phyloP scores from a whole-genome alignment of 2,329 filamentous ascomycete species.

The Penicillium thymicola region DNA sequence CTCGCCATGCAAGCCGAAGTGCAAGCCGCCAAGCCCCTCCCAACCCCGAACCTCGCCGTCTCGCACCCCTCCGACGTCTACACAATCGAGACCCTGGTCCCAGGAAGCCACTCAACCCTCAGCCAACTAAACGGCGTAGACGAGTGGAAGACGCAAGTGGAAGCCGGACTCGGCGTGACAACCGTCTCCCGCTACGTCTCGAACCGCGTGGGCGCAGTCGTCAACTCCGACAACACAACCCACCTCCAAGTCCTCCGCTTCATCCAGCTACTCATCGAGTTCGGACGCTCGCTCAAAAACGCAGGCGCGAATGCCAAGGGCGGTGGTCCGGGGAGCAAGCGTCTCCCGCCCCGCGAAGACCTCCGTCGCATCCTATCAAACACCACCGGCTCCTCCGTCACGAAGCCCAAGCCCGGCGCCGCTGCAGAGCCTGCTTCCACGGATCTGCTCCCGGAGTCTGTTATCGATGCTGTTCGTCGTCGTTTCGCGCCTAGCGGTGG shows the following conservation, averaged over 20 bases:
- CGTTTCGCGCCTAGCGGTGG: conserved; percentile 41
- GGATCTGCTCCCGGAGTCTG: conserved; percentile 34
- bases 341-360: conserved; percentile 40
- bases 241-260: conserved; percentile 45
- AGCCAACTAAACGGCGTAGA: conserved; percentile 41
- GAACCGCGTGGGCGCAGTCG: conserved; percentile 40
- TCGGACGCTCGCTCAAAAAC: conserved; percentile 36
- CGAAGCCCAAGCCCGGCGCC: conserved; percentile 16
- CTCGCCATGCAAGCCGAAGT: conserved; percentile 41
- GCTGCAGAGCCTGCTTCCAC: conserved; percentile 12
- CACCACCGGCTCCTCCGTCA: conserved; percentile 19
- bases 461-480: conserved; percentile 42
- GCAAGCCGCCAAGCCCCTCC: conserved; percentile 47
- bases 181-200: conserved; percentile 46
- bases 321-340: conserved; percentile 37
- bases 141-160: conserved; percentile 43
- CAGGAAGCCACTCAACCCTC: conserved; percentile 41
- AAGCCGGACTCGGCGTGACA: conserved; percentile 33
- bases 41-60: conserved; percentile 42
- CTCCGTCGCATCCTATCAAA: conserved; percentile 38
- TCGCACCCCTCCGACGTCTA: conserved; percentile 48
- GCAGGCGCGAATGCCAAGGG: conserved; percentile 24
- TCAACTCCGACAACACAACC: conserved; percentile 38
- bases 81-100: conserved; percentile 42
- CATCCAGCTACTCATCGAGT: conserved; percentile 45